Conservation (phyloP, 2,329 filamentous ascomycete genomes). For the Cercospora zeina region DNA sequence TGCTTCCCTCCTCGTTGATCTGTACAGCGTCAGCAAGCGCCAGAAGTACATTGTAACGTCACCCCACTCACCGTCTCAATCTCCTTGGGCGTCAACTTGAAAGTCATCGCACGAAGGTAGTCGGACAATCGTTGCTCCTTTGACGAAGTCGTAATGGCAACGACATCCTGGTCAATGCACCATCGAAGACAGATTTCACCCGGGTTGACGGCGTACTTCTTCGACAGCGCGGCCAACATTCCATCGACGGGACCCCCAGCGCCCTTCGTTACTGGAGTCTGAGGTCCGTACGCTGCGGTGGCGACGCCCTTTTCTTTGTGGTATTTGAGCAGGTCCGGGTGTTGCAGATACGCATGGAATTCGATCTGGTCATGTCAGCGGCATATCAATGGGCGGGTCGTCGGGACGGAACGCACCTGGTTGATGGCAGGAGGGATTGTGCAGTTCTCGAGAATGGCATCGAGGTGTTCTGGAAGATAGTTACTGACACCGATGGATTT, state of each 20-base stretch:
- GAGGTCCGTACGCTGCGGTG: conserved; percentile 50
- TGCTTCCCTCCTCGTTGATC: conserved; percentile 51
- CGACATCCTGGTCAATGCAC: conserved; percentile 61
- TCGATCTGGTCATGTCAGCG: conserved; percentile 51
- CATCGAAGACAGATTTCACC: conserved; percentile 60
- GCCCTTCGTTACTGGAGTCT: conserved; percentile 56
- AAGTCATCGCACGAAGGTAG: conserved; percentile 57
- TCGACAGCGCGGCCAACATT: conserved; percentile 53
- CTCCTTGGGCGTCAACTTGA: conserved; percentile 61
- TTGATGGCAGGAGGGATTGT: conserved; percentile 62
- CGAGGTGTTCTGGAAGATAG: conserved; percentile 57
- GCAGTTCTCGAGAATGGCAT: conserved; percentile 55
- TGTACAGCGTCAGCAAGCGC: conserved; percentile 6
- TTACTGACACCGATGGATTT: conserved; percentile 65
- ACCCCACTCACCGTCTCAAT: conserved; percentile 47
- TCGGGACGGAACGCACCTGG: conserved; percentile 45
- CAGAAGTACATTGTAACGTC: background rate
- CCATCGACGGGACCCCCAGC: conserved; percentile 58
- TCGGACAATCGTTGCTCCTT: conserved; percentile 62
- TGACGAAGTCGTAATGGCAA: conserved; percentile 60
- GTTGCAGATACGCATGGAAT: conserved; percentile 68
- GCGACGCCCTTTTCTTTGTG: conserved; percentile 53
- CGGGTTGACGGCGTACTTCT: conserved; percentile 61
- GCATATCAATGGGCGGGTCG: background rate
- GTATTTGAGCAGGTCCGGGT: conserved; percentile 57